These are phyloP conservation scores for Trypanosoma grayi DNA, from an alignment of 208 protist genomes.

Conservation along the genomic window DNA sequence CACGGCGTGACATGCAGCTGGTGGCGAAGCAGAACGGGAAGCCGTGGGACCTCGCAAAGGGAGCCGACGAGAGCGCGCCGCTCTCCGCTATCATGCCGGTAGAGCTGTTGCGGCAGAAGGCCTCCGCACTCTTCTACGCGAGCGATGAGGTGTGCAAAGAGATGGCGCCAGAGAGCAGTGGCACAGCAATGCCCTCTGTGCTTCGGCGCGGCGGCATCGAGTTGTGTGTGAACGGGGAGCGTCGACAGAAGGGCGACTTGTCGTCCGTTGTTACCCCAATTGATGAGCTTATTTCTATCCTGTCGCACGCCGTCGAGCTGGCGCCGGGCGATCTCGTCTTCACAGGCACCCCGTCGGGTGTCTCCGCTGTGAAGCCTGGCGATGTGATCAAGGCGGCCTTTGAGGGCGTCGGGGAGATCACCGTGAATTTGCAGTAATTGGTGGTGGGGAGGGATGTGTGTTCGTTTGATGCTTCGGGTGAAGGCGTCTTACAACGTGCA, in stretches of 20 bases:
- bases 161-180: constrained; percentile 1
- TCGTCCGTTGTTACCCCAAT: constrained; percentile 63
- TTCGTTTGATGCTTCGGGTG: too few relatives aligned
- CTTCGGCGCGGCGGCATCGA: constrained; percentile 41
- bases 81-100: constrained; percentile 49
- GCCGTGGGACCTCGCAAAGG: constrained; percentile 88
- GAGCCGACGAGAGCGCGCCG: constrained; percentile 68
- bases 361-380: constrained; percentile 64
- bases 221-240: constrained; percentile 65
- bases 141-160: background rate
- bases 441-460: background rate
- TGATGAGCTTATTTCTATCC: constrained; percentile 48
- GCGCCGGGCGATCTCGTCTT: constrained; percentile 82
- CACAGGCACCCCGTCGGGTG: constrained; percentile 84
- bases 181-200: background rate
- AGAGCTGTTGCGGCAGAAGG: constrained; percentile 23
- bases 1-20: constrained; percentile 79
- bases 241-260: constrained; percentile 58
- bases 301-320: constrained; percentile 75
- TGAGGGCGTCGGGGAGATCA: constrained; percentile 52
- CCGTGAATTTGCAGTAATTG: constrained; percentile 29
- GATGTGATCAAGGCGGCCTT: constrained; percentile 68
- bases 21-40: constrained; percentile 60
- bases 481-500: too few relatives aligned
- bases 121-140: constrained; percentile 41